phyloP scores from a whole-genome alignment of 139 green algal genomes.

The Coelastrella sp. region DNA sequence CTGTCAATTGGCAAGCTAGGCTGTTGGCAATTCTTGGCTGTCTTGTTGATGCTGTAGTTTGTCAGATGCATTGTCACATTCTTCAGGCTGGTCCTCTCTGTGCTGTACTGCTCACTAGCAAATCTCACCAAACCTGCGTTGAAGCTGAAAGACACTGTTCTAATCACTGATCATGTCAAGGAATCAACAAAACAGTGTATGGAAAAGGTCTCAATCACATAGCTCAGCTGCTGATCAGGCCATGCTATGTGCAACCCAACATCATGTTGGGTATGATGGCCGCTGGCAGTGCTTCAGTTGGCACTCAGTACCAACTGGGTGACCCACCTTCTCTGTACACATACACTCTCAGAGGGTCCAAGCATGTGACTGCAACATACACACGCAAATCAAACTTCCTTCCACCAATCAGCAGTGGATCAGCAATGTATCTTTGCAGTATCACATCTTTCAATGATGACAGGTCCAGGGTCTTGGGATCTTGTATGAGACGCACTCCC shows the following conservation, averaged over 20 bases:
- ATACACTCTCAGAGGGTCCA: constrained; percentile 76
- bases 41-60: constrained; percentile 83
- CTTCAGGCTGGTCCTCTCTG: constrained; percentile 51
- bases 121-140: constrained; percentile 80
- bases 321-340: constrained; percentile 58
- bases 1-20: too few species aligned
- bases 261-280: too few species aligned
- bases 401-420: constrained; percentile 72
- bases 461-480: constrained; percentile 34
- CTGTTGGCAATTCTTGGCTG: constrained; percentile 40
- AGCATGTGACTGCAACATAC: constrained; percentile 67
- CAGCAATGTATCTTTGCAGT: constrained; percentile 80
- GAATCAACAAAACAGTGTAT: not conserved
- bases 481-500: constrained; percentile 66
- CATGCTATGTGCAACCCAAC: too few species aligned
- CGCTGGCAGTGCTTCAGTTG: too few species aligned
- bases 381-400: constrained; percentile 77
- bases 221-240: too few species aligned
- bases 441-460: constrained; percentile 55
- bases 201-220: too few species aligned
- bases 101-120: constrained; percentile 73
- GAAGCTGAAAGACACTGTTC: too few species aligned
- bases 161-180: not conserved
- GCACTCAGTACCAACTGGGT: too few species aligned
- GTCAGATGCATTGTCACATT: constrained; percentile 78